Percentiles rank a stretch among this genome's conserved stretches.
These are phyloP conservation scores for Talaromyces islandicus DNA, from an alignment of 2,329 filamentous ascomycete genomes.

Conservation along the genomic window DNA sequence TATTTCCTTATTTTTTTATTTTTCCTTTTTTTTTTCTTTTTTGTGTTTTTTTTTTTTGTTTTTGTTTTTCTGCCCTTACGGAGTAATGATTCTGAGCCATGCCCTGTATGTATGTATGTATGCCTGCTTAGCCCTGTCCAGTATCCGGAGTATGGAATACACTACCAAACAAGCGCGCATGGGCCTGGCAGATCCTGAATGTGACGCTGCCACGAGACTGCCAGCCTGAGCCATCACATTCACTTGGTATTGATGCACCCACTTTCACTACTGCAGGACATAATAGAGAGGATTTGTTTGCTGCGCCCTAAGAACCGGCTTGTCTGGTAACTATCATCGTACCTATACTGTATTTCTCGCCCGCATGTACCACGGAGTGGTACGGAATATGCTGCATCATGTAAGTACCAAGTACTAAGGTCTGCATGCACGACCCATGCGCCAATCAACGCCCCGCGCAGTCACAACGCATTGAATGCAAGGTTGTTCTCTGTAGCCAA, in stretches of 20 bases:
- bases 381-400: neutral
- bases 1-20: too few relatives aligned
- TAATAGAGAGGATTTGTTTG: too few relatives aligned
- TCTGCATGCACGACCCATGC: neutral
- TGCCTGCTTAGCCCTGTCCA: too few relatives aligned
- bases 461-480: neutral
- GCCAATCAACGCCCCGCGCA: neutral
- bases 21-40: too few relatives aligned
- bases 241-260: too few relatives aligned
- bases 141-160: too few relatives aligned
- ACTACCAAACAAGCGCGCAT: too few relatives aligned
- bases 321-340: too few relatives aligned
- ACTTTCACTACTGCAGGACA: neutral
- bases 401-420: neutral
- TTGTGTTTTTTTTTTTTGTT: neutral
- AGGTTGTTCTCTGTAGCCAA: neutral
- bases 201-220: neutral
- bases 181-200: neutral
- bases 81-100: too few relatives aligned
- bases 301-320: too few relatives aligned
- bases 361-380: neutral
- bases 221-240: neutral
- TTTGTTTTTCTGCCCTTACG: neutral
- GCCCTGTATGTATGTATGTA: too few relatives aligned
- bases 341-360: too few relatives aligned